Conservation (phyloP, 495 filamentous ascomycete species). For the Xylaria nigripes region DNA sequence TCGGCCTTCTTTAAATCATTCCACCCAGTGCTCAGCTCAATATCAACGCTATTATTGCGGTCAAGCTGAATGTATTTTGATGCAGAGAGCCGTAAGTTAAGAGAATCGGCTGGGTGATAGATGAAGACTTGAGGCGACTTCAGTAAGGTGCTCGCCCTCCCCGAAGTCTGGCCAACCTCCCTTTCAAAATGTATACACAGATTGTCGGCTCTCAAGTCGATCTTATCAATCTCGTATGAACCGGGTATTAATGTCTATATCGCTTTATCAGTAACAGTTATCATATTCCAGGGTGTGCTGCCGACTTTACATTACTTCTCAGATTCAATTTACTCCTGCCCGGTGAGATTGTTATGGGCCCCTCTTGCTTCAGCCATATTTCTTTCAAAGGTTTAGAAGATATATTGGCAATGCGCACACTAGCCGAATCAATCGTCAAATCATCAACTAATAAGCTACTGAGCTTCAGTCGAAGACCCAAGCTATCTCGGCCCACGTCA, state of each 20-base stretch:
- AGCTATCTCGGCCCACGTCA: slow-evolving; percentile 65
- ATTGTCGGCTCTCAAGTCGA: slow-evolving; percentile 60
- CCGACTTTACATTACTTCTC: slow-evolving; percentile 39
- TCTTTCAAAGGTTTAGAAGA: slow-evolving; percentile 46
- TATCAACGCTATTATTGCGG: slow-evolving; percentile 62
- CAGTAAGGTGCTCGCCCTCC: slow-evolving; percentile 35
- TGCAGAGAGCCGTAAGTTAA: slow-evolving; percentile 38
- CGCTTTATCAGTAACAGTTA: slow-evolving; percentile 2
- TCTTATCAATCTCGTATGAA: slow-evolving; percentile 63
- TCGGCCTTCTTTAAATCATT: slow-evolving; percentile 64
- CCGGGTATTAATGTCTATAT: slow-evolving; percentile 55
- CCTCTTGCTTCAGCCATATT: slow-evolving; percentile 53
- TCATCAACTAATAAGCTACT: slow-evolving; percentile 64
- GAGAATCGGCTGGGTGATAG: slow-evolving; percentile 40
- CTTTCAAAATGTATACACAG: slow-evolving; percentile 59
- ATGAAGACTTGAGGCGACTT: slow-evolving; percentile 37
- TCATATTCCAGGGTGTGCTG: neutral
- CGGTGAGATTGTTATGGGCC: slow-evolving; percentile 37
- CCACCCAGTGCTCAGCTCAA: slow-evolving; percentile 66
- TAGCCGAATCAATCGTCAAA: slow-evolving; percentile 58
- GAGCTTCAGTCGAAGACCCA: slow-evolving; percentile 61
- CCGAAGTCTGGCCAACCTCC: slow-evolving; percentile 30
- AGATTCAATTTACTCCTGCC: slow-evolving; percentile 48
- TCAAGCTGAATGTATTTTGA: slow-evolving; percentile 65
- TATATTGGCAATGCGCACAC: slow-evolving; percentile 52